These are phyloP conservation scores for Beauveria caledonica DNA, from an alignment of 2,329 filamentous ascomycete genomes.

Conservation along the genomic window DNA sequence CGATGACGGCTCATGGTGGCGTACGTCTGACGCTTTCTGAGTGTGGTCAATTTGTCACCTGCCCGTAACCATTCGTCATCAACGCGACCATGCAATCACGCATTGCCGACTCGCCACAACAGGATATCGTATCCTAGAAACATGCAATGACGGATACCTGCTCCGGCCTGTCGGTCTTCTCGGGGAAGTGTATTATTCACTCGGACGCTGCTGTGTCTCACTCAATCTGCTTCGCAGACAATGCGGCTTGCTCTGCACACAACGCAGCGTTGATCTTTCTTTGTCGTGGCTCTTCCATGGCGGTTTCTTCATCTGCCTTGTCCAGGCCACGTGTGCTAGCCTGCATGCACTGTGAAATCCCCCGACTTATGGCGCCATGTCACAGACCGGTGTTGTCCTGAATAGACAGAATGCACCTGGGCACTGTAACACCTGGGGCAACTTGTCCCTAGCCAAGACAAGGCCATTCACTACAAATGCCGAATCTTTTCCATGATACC, in stretches of 20 bases:
- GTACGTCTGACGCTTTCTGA: background rate
- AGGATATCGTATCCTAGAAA: background rate
- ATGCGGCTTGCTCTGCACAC: background rate
- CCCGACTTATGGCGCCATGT: too few relatives aligned
- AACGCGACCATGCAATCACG: background rate
- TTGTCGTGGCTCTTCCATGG: too few relatives aligned
- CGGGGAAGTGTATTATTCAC: background rate
- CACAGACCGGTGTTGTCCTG: too few relatives aligned
- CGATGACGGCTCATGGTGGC: conserved; percentile 6
- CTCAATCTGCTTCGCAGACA: background rate
- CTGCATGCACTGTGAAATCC: too few relatives aligned
- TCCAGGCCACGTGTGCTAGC: too few relatives aligned
- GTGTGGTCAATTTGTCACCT: conserved; percentile 2
- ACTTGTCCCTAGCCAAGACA: background rate
- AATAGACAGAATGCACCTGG: too few relatives aligned
- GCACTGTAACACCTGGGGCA: too few relatives aligned
- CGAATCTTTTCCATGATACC: background rate
- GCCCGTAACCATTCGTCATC: background rate
- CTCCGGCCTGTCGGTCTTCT: background rate
- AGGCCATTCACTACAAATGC: background rate
- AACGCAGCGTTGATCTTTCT: too few relatives aligned
- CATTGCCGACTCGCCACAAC: background rate
- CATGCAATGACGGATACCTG: background rate
- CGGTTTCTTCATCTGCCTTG: too few relatives aligned
- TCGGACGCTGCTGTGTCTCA: background rate